phyloP scores from a whole-genome alignment of 768 basidiomycete genomes.

The Boletus tomentosulus region DNA sequence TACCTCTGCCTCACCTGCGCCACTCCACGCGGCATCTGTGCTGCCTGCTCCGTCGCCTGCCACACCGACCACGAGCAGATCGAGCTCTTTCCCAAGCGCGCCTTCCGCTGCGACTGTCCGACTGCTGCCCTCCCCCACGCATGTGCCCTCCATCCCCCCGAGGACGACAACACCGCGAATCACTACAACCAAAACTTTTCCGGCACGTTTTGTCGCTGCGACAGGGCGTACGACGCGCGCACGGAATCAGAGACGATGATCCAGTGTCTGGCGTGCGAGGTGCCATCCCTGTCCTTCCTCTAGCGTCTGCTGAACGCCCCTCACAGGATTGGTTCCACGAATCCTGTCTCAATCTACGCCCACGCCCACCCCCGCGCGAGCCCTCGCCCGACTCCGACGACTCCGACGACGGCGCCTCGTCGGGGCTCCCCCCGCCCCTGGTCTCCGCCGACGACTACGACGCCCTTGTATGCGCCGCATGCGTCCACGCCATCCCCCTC shows the following conservation, averaged over 20 bases:
- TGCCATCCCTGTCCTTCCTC: background rate
- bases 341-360: constrained; percentile 78
- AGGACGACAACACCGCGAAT: constrained; percentile 58
- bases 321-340: constrained; percentile 87
- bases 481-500: constrained; percentile 52
- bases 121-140: constrained; percentile 55
- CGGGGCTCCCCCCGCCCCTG: constrained; percentile 63
- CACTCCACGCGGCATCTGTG: constrained; percentile 65
- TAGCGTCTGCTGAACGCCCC: constrained; percentile 2
- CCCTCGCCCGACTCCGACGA: constrained; percentile 25
- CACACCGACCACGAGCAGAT: constrained; percentile 85
- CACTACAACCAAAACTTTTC: constrained; percentile 72
- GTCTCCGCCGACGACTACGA: constrained; percentile 71
- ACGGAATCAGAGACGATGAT: constrained; percentile 83
- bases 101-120: constrained; percentile 83
- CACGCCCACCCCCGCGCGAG: constrained; percentile 51
- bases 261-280: constrained; percentile 83
- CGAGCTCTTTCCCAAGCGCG: constrained; percentile 82
- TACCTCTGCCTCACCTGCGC: constrained; percentile 79
- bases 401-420: constrained; percentile 56
- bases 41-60: constrained; percentile 82
- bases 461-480: constrained; percentile 65
- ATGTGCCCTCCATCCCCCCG: constrained; percentile 59
- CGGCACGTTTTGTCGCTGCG: constrained; percentile 71
- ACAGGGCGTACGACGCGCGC: constrained; percentile 63